phyloP scores from a whole-genome alignment of 108 stramenopile species.

The Aureococcus anophagefferens region DNA sequence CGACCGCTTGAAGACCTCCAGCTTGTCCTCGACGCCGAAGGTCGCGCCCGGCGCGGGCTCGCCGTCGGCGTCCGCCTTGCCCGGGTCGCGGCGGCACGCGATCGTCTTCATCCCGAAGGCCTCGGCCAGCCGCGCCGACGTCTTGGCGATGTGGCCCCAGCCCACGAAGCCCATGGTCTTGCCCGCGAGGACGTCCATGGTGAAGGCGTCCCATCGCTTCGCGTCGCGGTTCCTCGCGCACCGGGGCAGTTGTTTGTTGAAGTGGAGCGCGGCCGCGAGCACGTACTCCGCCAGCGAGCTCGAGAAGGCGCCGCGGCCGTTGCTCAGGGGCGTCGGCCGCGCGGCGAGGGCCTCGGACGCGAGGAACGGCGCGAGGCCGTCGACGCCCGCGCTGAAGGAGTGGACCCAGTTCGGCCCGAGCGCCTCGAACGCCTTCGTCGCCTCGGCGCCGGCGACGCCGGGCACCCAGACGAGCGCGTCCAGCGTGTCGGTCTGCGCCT shows the following conservation, averaged over 20 bases:
- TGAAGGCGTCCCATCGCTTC: slow-evolving; percentile 14
- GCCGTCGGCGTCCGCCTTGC: slow-evolving; percentile 3
- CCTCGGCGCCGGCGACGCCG: neutral
- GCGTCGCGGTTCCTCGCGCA: neutral
- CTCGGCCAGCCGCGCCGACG: slow-evolving; percentile 5
- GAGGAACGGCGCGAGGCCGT: neutral
- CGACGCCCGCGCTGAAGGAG: slow-evolving; percentile 13
- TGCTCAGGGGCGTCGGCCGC: neutral
- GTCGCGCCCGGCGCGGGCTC: neutral
- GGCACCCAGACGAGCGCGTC: neutral
- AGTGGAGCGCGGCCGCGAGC: slow-evolving; percentile 11
- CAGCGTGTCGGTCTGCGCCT: no score
- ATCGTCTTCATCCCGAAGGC: slow-evolving; percentile 18
- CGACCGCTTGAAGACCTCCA: neutral
- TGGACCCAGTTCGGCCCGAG: slow-evolving; percentile 9
- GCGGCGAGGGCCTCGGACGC: neutral
- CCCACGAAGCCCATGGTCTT: slow-evolving; percentile 25
- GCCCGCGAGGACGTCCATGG: slow-evolving; percentile 12
- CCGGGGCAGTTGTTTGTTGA: slow-evolving; percentile 18
- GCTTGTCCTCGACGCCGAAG: neutral
- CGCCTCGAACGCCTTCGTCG: neutral
- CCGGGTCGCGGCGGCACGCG: slow-evolving; percentile 10
- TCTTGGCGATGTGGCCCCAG: slow-evolving; percentile 17
- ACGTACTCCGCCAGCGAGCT: slow-evolving; percentile 24
- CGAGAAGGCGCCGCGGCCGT: slow-evolving; percentile 23